These are phyloP conservation scores for Pythium chondricola DNA, from an alignment of 352 stramenopile genomes.

Conservation along the genomic window DNA sequence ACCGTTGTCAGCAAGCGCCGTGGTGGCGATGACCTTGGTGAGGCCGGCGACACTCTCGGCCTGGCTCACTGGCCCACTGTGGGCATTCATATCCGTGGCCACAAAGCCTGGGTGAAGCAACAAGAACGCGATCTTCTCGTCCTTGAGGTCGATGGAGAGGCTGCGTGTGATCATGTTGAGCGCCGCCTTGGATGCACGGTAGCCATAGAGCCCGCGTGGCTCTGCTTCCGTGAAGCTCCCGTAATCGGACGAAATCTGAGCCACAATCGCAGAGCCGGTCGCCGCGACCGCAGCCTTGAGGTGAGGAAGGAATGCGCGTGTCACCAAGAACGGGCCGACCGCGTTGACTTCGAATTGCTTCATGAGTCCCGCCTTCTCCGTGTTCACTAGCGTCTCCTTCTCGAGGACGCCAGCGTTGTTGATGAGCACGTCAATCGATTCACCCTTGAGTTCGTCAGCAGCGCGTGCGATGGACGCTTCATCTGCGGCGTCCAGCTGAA, in stretches of 20 bases:
- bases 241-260: conserved; percentile 21
- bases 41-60: conserved; percentile 23
- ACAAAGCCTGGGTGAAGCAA: conserved; percentile 34
- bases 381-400: conserved; percentile 13
- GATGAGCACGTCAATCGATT: conserved; percentile 41
- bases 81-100: conserved; percentile 29
- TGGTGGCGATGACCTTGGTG: conserved; percentile 18
- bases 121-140: conserved; percentile 22
- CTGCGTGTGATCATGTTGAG: conserved; percentile 38
- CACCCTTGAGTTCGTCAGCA: conserved; percentile 24
- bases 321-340: conserved; percentile 46
- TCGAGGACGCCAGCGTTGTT: conserved; percentile 49
- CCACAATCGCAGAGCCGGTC: conserved; percentile 13
- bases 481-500: conserved; percentile 28
- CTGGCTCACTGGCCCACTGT: conserved; percentile 16
- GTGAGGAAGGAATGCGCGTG: conserved; percentile 33
- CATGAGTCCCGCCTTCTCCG: conserved; percentile 36
- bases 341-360: conserved; percentile 55
- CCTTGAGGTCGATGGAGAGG: conserved; percentile 27
- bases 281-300: conserved; percentile 19
- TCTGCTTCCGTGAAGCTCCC: conserved; percentile 17
- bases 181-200: conserved; percentile 44
- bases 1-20: conserved; percentile 24
- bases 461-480: conserved; percentile 28
- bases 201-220: conserved; percentile 22